Percentiles rank a stretch among this genome's conserved stretches.
Evolutionary conservation across 2,329 filamentous ascomycete species (phyloP).

Genomic region (Purpureocillium takamizusanense): DNA sequence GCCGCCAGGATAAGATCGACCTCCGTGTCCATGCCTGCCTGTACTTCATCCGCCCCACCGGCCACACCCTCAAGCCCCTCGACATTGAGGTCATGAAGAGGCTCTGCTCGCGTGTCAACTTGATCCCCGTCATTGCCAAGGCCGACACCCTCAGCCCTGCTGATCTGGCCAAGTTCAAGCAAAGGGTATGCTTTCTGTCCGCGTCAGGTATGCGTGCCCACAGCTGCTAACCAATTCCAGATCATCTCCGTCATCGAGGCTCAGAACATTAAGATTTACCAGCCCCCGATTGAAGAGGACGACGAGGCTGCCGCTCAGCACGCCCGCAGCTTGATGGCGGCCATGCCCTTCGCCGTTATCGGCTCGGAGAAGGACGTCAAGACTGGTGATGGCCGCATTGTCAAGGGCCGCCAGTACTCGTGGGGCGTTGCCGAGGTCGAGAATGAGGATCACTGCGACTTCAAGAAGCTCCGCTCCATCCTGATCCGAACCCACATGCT

Average conservation of each 20-base stretch:
- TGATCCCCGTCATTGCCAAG: conserved; percentile 98
- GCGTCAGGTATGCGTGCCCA: not conserved
- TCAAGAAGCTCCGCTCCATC: conserved; percentile 99
- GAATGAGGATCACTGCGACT: conserved; percentile 99
- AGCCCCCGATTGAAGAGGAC: conserved; percentile 94
- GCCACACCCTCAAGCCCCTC: conserved; percentile 95
- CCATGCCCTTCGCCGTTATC: conserved; percentile 98
- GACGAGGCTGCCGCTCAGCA: conserved; percentile 94
- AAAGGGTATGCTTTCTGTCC: conserved; percentile 55
- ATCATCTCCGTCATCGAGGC: conserved; percentile 93
- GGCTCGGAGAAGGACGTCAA: conserved; percentile 99
- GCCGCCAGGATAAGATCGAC: conserved; percentile 97
- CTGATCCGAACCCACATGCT: conserved; percentile 99
- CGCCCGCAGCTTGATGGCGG: conserved; percentile 85
- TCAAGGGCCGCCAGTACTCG: conserved; percentile 97
- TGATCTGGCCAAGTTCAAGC: conserved; percentile 90
- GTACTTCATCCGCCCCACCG: conserved; percentile 98
- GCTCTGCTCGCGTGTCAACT: conserved; percentile 92
- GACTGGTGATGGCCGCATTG: conserved; percentile 88
- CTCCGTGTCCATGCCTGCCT: conserved; percentile 96
- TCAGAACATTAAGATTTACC: conserved; percentile 99
- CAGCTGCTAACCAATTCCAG: conserved; percentile 38
- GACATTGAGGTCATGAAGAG: conserved; percentile 99
- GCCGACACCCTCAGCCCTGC: conserved; percentile 92
- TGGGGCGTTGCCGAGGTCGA: conserved; percentile 99